Base-by-base conservation (phyloP, 306 rosid genomes). In the Lathyrus tuberosus region DNA sequence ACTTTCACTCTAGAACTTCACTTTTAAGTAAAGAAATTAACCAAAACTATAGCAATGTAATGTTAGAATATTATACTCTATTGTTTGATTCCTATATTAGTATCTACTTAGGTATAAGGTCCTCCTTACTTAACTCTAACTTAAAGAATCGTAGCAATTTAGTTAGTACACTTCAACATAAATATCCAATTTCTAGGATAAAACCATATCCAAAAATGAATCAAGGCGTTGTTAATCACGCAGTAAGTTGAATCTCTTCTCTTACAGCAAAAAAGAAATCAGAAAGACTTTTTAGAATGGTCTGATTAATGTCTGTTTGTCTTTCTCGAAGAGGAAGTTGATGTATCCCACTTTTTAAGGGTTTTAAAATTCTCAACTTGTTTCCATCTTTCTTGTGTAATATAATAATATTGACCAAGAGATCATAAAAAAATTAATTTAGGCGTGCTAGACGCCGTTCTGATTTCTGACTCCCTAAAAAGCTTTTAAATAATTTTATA, bases 311-410 rank as follows among this genome's bases (percentile, higher is more conserved):
- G 54, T 42, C 62, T 54, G 4, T 15, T 11, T 77, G 28, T 41
- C 56, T 65, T 56, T 22, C 65, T n/a, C 4, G 6, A 20, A 16
- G 13, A 11, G 30, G 8, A 65, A 60, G 33, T 47, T 54, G 17
- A 62, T 62, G 30, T 49, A 62, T 68, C 75, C 76, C 79, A 60
- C 12, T 52, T 53, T 79, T 63, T 48, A 56, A 35, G 73, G 80
- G 18, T 5, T 14, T 30, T 30, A 65, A 69, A 62, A 79, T 79
- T 79, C 69, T 57, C 11, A 77, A 56, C 14, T 38, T 57, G 47
- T 26, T 24, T 6, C 6, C 16, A 30, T 15, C 54, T 43, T 69
- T 14, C 17, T 3, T 31, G 20, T 8, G 76, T 51, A 40, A 20
- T 20, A 20, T 51, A 40, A 20, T 20, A 20, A 40, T 41, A 64